Base-by-base conservation (phyloP, 768 basidiomycete genomes). In the Naganishia kalamii region DNA sequence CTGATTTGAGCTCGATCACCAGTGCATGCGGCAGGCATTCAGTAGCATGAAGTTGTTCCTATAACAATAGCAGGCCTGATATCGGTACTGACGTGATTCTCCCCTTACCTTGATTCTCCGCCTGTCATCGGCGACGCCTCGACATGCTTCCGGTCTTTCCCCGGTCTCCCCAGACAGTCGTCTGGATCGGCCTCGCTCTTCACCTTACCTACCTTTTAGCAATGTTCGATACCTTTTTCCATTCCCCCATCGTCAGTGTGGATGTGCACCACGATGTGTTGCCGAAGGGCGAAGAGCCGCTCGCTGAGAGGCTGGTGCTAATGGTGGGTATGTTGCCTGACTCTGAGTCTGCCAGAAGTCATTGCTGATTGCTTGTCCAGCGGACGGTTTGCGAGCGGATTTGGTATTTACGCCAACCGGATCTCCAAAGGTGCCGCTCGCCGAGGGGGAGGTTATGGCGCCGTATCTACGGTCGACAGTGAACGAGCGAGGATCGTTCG, bases 201-300 rank as follows among this genome's bases (percentile, higher is more conserved):
- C 89, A 92, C 72, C 75, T 88, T 60, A 80, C 86, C 5, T 89
- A 85, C 76, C 65, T 75, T 35, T 40, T 59, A 7, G 62, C 68
- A 25, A 71, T 78, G 62, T 92, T 92, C 78, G 88, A 91, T 78
- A 90, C 89, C 77, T 92, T 92, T 75, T 92, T 92, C 75, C 88
- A 85, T 17, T 68, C 68, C 0, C 72, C 68, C 3, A 72, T 72
- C 51, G 63, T 70, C 12, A 41, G 37, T 3, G 37, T 65, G 8
- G 44, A 48, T 12, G 29, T 37, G 6, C 52, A 52, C 48, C 23
- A 86, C 80, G 88, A 88, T 54, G 89, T 90, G 87, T 74, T 80
- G 69, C 83, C 84, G 70, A 81, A 81, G 3, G 72, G 81, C 1
- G 76, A 75, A 10, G 68, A 70, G 4, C 81, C 83, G 35, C 82